Evolutionary conservation across 768 basidiomycete genomes (phyloP).

Genomic region (Pleurotus cornucopiae): DNA sequence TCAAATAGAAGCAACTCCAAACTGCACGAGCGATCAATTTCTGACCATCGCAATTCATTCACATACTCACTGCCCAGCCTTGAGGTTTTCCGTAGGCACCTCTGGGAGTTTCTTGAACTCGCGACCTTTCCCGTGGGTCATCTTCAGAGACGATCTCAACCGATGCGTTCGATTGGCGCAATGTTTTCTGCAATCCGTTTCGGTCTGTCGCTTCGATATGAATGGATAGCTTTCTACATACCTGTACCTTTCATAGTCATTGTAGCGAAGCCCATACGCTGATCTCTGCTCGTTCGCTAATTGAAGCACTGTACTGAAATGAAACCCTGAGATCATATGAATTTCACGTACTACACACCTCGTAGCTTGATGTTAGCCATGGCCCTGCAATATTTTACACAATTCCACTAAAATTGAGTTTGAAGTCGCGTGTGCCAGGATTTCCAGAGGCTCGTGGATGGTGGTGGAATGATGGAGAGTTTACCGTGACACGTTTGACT

Average conservation of each 20-base stretch:
- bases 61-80: conserved; percentile 76
- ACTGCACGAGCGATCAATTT: conserved; percentile 30
- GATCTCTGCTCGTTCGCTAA: conserved; percentile 86
- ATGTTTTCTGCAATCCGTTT: conserved; percentile 59
- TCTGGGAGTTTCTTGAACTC: conserved; percentile 84
- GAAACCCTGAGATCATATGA: background rate
- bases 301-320: conserved; percentile 24
- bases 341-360: background rate
- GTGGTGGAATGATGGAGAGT: conserved; percentile 5
- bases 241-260: conserved; percentile 85
- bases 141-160: conserved; percentile 76
- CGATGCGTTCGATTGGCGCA: conserved; percentile 89
- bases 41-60: background rate
- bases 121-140: conserved; percentile 84
- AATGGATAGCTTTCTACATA: conserved; percentile 23
- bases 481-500: background rate
- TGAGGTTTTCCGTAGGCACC: conserved; percentile 62
- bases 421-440: background rate
- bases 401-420: background rate
- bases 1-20: conserved; percentile 85
- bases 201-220: background rate
- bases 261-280: conserved; percentile 87
- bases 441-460: background rate
- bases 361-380: conserved; percentile 4
- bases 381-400: background rate